phyloP scores from a whole-genome alignment of 768 basidiomycete genomes.

The Rhodosporidiobolus odoratus region DNA sequence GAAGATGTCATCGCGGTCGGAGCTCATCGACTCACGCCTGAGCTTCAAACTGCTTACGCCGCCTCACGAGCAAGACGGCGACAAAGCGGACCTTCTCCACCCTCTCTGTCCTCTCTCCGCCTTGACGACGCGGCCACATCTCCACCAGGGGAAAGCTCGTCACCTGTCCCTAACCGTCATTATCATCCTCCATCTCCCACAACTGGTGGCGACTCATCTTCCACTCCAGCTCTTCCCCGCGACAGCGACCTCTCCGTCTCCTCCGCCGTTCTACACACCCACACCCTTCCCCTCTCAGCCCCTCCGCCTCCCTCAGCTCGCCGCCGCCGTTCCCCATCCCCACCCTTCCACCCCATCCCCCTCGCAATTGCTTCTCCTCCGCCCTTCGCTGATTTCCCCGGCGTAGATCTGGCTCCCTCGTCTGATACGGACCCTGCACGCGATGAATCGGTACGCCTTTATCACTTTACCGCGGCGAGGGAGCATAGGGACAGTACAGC shows the following conservation, averaged over 20 bases:
- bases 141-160: not conserved
- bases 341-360: not conserved
- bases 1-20: not conserved
- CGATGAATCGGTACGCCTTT: not conserved
- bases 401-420: too few relatives aligned
- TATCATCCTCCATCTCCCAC: not conserved
- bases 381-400: not conserved
- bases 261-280: not conserved
- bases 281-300: not conserved
- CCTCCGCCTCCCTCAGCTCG: not conserved
- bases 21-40: not conserved
- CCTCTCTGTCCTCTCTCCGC: not conserved
- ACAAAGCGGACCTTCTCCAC: not conserved
- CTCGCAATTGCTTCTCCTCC: not conserved
- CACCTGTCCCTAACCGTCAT: not conserved
- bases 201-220: not conserved
- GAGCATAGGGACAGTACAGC: not conserved
- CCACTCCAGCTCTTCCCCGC: not conserved
- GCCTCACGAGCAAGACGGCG: not conserved
- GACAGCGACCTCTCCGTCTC: not conserved
- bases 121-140: not conserved
- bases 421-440: not conserved
- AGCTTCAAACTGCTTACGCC: not conserved
- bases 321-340: not conserved
- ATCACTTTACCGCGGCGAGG: not conserved